A percentile compares a stretch with the other conserved stretches of the same genome.
Conservation (phyloP, 352 stramenopile species). For the Paralagenidium karlingii region DNA sequence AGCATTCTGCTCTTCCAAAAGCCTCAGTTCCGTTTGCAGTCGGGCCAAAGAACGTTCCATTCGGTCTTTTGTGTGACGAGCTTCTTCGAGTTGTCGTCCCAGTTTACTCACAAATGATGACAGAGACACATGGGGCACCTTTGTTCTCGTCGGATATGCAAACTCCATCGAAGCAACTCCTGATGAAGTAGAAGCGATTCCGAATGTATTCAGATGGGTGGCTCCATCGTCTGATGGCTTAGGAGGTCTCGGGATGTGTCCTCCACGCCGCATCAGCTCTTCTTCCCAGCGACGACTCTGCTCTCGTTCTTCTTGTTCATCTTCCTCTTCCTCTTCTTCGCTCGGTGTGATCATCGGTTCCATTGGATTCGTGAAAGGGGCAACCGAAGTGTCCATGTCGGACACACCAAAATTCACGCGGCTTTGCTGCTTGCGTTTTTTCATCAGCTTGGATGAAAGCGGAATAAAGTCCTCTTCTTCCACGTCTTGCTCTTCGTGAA, state of each 20-base stretch:
- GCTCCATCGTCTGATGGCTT: too few species aligned
- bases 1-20: constrained; percentile 24
- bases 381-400: background rate
- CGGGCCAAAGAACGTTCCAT: constrained; percentile 28
- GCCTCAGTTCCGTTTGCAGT: constrained; percentile 29
- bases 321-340: constrained; percentile 8
- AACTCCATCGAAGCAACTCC: too few species aligned
- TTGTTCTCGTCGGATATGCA: constrained; percentile 38
- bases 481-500: constrained; percentile 5
- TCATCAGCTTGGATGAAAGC: constrained; percentile 26
- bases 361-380: too few species aligned
- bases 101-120: constrained; percentile 33
- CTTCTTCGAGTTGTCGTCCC: constrained; percentile 29
- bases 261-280: constrained; percentile 61
- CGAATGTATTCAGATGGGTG: background rate
- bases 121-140: constrained; percentile 29
- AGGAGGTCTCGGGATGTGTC: constrained; percentile 12
- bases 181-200: too few species aligned
- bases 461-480: constrained; percentile 55
- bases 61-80: constrained; percentile 28
- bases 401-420: constrained; percentile 55
- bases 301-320: constrained; percentile 22
- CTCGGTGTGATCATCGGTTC: constrained; percentile 1
- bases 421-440: constrained; percentile 24
- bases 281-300: constrained; percentile 54